A percentile compares a stretch with the other conserved stretches of the same genome.
Evolutionary conservation across 768 basidiomycete genomes (phyloP).

Genomic region (Galerina marginata): DNA sequence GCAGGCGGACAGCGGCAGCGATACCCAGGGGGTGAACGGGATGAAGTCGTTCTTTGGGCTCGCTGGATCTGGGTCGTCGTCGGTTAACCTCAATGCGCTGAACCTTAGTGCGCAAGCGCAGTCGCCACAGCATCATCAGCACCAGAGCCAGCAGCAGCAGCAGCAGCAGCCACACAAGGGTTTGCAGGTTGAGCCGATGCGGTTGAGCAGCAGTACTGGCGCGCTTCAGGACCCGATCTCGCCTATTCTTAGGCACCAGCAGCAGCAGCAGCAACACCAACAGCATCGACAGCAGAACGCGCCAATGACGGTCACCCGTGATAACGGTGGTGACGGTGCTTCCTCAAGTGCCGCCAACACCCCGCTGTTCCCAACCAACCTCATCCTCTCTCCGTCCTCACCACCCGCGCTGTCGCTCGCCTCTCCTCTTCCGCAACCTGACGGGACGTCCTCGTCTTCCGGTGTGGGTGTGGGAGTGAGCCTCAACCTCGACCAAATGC

Average conservation of each 20-base stretch:
- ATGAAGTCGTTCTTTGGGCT: slow-evolving; percentile 36
- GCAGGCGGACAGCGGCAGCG: slow-evolving; percentile 55
- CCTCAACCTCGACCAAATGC: neutral
- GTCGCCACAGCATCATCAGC: slow-evolving; percentile 7
- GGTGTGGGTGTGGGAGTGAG: too few species aligned
- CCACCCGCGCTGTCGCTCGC: neutral
- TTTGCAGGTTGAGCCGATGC: slow-evolving; percentile 2
- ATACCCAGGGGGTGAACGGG: slow-evolving; percentile 58
- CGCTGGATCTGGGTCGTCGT: neutral
- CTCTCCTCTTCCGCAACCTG: too few species aligned
- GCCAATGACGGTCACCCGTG: too few species aligned
- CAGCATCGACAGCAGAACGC: slow-evolving; percentile 3
- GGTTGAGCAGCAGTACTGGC: slow-evolving; percentile 8
- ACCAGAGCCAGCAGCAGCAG: neutral
- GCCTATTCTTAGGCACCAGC: slow-evolving; percentile 7
- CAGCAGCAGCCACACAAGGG: neutral
- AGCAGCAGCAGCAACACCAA: neutral
- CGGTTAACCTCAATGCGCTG: neutral
- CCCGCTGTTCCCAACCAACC: slow-evolving; percentile 1
- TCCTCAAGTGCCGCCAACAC: too few species aligned
- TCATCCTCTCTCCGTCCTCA: slow-evolving; percentile 3
- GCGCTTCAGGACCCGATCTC: slow-evolving; percentile 8
- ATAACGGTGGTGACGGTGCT: too few species aligned
- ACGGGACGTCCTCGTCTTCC: too few species aligned
- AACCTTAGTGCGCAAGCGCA: neutral